These are phyloP conservation scores for Vitis hybrid DNA, from an alignment of 177 flowering plant species.

Conservation along the genomic window DNA sequence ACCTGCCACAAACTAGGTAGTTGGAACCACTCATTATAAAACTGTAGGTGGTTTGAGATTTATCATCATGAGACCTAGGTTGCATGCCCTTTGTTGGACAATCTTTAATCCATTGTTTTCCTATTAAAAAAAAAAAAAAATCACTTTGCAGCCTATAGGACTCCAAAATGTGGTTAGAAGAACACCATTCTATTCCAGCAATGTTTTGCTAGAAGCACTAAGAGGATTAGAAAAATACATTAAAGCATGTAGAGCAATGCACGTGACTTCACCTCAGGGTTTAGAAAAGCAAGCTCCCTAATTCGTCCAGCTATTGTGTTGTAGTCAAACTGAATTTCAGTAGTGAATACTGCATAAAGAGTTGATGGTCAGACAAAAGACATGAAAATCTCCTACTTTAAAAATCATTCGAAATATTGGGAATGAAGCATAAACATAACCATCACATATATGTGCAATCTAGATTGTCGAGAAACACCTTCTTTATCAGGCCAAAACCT, in stretches of 20 bases:
- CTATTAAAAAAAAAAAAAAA: too few species aligned
- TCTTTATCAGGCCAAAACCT: constrained; percentile 96
- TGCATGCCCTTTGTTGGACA: too few species aligned
- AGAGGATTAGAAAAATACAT: too few species aligned
- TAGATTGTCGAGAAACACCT: constrained; percentile 38
- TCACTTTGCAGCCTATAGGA: too few species aligned
- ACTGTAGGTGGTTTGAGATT: too few species aligned
- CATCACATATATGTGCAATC: not conserved
- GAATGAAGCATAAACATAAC: not conserved
- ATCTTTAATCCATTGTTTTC: too few species aligned
- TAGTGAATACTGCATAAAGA: constrained; percentile 71
- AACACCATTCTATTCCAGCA: not conserved
- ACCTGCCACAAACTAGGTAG: not conserved
- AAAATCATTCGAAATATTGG: not conserved
- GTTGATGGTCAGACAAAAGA: not conserved
- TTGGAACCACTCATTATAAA: not conserved
- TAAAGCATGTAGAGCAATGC: not conserved
- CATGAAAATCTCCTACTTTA: not conserved
- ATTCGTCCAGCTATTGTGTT: constrained; percentile 82
- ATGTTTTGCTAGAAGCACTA: not conserved
- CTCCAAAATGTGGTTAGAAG: not conserved
- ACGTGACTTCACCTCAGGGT: constrained; percentile 63
- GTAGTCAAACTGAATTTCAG: constrained; percentile 79
- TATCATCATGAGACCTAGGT: too few species aligned
- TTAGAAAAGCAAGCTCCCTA: constrained; percentile 95